Evolutionary conservation across 441 rosid genomes (phyloP).

Genomic region (Eutrema salsugineum): DNA sequence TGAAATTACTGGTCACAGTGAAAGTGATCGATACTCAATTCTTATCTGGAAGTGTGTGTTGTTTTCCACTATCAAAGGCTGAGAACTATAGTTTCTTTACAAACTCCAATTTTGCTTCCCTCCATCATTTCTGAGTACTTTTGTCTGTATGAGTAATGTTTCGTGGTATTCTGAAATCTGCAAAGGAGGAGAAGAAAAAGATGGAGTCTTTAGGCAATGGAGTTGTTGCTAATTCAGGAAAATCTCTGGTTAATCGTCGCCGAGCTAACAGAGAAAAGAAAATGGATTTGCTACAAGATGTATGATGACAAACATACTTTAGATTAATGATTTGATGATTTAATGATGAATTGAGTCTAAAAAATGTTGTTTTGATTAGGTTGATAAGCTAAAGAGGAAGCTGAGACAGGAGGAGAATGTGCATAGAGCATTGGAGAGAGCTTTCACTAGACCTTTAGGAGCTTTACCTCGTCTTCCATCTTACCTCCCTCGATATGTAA

Average conservation of each 20-base stretch:
- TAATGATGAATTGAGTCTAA: neutral
- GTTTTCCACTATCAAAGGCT: slow-evolving; percentile 52
- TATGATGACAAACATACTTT: slow-evolving; percentile 29
- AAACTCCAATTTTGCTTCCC: slow-evolving; percentile 11
- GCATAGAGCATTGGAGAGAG: slow-evolving; percentile 91
- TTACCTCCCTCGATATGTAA: slow-evolving; percentile 79
- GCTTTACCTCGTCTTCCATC: slow-evolving; percentile 93
- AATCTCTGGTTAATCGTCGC: slow-evolving; percentile 49
- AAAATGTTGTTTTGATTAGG: slow-evolving; percentile 40
- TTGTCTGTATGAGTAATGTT: slow-evolving; percentile 23
- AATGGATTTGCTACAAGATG: slow-evolving; percentile 83
- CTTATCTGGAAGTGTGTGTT: slow-evolving; percentile 41
- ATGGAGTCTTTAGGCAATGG: slow-evolving; percentile 48
- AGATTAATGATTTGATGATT: neutral
- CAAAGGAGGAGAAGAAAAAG: slow-evolving; percentile 35
- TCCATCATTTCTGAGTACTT: neutral
- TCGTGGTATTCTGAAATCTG: slow-evolving; percentile 18
- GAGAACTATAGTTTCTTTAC: slow-evolving; percentile 48
- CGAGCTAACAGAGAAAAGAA: slow-evolving; percentile 69
- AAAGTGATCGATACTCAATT: slow-evolving; percentile 34
- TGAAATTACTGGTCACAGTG: slow-evolving; percentile 31
- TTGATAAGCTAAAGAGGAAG: slow-evolving; percentile 88
- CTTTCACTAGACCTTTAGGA: slow-evolving; percentile 92
- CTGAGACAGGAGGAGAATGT: slow-evolving; percentile 94
- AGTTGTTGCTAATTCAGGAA: slow-evolving; percentile 34